Evolutionary conservation across 371 early-diverging fungal species (phyloP).

Genomic region (Mucor velutinosus): DNA sequence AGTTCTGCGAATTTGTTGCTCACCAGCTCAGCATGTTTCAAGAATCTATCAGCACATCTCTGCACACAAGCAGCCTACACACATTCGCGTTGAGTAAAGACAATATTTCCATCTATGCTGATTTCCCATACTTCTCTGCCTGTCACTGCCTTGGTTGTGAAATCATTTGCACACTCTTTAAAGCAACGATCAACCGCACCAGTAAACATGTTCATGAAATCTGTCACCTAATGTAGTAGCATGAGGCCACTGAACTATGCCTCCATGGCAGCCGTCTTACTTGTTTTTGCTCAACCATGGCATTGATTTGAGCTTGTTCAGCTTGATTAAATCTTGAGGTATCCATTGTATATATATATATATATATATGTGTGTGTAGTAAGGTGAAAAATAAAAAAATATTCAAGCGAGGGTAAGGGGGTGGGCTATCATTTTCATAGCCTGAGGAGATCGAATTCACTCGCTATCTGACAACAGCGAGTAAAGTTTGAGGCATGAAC

Average conservation of each 20-base stretch:
- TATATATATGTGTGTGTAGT: neutral
- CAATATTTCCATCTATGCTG: neutral
- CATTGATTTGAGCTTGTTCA: constrained; percentile 76
- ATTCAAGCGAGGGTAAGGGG: neutral
- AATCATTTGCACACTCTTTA: constrained; percentile 88
- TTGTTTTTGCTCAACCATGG: constrained; percentile 87
- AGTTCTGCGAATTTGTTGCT: constrained; percentile 83
- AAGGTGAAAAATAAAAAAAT: neutral
- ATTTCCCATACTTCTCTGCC: constrained; percentile 73
- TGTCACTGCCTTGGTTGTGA: constrained; percentile 83
- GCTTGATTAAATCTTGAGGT: constrained; percentile 64
- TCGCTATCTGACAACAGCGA: neutral
- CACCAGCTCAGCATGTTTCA: constrained; percentile 89
- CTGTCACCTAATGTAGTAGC: constrained; percentile 66
- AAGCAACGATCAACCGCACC: constrained; percentile 88
- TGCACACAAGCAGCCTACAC: constrained; percentile 75
- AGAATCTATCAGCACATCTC: constrained; percentile 89
- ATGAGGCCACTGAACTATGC: neutral
- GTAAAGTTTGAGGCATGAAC: constrained; percentile 1
- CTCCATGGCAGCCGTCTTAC: constrained; percentile 17
- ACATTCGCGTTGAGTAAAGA: neutral
- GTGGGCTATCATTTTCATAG: neutral
- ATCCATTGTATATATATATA: constrained; percentile 51
- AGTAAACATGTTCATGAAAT: constrained; percentile 82
- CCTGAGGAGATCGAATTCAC: neutral